A percentile compares a stretch with the other conserved stretches of the same genome.
These are phyloP conservation scores for Corymbia citriodora DNA, from an alignment of 441 rosid species.

Conservation along the genomic window DNA sequence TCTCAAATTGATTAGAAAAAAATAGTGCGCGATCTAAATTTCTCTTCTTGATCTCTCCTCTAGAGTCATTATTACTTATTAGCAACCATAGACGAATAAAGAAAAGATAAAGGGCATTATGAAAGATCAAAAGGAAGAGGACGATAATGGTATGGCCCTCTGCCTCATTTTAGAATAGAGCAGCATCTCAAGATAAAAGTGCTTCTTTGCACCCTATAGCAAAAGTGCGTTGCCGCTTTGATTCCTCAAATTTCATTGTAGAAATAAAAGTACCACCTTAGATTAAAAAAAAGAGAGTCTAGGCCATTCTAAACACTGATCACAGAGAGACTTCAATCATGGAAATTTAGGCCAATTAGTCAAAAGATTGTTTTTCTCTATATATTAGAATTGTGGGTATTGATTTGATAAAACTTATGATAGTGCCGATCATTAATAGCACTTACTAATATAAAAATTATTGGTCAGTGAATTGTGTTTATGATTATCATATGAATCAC, in stretches of 20 bases:
- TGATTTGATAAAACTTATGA: neutral
- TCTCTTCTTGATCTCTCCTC: neutral
- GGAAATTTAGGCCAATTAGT: neutral
- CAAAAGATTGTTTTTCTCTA: neutral
- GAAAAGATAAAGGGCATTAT: slow-evolving; percentile 6
- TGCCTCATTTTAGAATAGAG: slow-evolving; percentile 14
- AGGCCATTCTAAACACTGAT: neutral
- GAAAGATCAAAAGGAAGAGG: slow-evolving; percentile 22
- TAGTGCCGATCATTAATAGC: neutral
- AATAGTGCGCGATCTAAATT: neutral
- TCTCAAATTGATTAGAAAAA: neutral
- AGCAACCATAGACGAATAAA: slow-evolving; percentile 20
- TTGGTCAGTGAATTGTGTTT: neutral
- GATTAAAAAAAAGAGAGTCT: neutral
- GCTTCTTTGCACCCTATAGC: slow-evolving; percentile 19
- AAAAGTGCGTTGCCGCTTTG: neutral
- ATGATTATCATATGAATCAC: neutral
- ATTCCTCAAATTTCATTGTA: neutral
- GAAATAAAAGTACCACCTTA: neutral
- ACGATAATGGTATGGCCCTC: slow-evolving; percentile 29
- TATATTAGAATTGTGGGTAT: neutral
- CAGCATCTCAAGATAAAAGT: slow-evolving; percentile 28
- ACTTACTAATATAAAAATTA: neutral
- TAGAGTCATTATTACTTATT: neutral
- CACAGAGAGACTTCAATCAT: neutral